Percentiles rank a stretch among this genome's conserved stretches.
These are phyloP conservation scores for Zelonia costaricensis DNA, from an alignment of 208 protist species.

Conservation along the genomic window DNA sequence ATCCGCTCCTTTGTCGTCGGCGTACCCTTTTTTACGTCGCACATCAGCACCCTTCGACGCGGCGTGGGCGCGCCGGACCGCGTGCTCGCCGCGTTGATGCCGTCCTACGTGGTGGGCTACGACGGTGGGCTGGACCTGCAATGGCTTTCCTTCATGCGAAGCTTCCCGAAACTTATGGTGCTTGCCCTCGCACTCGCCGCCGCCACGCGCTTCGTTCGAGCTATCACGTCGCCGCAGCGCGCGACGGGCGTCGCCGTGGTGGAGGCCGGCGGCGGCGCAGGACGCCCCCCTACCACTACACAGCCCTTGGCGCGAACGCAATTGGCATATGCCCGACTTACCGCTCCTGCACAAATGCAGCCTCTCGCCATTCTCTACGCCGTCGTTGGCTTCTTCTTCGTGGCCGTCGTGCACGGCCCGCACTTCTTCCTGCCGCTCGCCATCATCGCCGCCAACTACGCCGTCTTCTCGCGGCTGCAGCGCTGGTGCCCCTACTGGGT, in stretches of 20 bases:
- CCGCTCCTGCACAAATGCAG: too few species aligned
- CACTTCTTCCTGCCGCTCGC: slow-evolving; percentile 33
- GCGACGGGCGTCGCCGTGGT: too few species aligned
- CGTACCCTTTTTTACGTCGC: background rate
- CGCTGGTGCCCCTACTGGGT: slow-evolving; percentile 40
- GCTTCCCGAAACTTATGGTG: slow-evolving; percentile 18
- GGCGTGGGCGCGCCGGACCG: slow-evolving; percentile 5
- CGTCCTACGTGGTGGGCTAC: slow-evolving; percentile 12
- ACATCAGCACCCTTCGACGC: slow-evolving; percentile 5
- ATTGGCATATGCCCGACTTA: too few species aligned
- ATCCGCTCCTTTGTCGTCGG: slow-evolving; percentile 15
- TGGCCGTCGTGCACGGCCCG: slow-evolving; percentile 31
- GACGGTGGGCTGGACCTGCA: slow-evolving; percentile 22
- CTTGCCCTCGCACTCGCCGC: slow-evolving; percentile 8
- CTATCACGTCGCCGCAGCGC: background rate
- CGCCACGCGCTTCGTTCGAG: background rate
- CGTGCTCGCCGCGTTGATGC: slow-evolving; percentile 3
- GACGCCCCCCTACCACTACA: too few species aligned
- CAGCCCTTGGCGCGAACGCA: too few species aligned
- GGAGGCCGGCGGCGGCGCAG: too few species aligned
- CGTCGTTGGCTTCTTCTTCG: slow-evolving; percentile 19
- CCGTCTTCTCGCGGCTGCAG: slow-evolving; percentile 39
- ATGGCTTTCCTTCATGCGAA: slow-evolving; percentile 23
- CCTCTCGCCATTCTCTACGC: too few species aligned
- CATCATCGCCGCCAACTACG: slow-evolving; percentile 37